A percentile compares a stretch with the other conserved stretches of the same genome.
These are phyloP conservation scores for Cupressus sempervirens DNA, from an alignment of 75 land plant species.

Conservation along the genomic window DNA sequence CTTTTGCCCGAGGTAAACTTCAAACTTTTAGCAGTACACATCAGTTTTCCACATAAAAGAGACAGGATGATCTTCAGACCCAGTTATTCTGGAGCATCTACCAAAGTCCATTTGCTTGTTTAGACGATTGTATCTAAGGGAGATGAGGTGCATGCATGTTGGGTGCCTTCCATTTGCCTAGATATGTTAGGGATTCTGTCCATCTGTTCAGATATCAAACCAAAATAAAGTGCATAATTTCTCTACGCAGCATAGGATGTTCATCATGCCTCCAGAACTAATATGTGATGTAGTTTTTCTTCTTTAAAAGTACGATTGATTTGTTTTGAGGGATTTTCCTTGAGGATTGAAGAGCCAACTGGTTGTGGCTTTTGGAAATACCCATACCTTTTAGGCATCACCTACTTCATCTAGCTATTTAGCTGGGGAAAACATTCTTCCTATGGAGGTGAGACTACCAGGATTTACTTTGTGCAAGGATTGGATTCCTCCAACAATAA, in stretches of 20 bases:
- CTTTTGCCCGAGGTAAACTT: conserved; percentile 44
- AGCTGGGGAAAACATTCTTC: too few relatives aligned
- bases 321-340: not conserved
- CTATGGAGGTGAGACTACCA: too few relatives aligned
- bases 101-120: too few relatives aligned
- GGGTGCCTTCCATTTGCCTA: too few relatives aligned
- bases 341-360: not conserved
- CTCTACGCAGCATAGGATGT: not conserved
- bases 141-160: too few relatives aligned
- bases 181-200: not conserved
- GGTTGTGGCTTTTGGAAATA: not conserved
- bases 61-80: not conserved
- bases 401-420: too few relatives aligned
- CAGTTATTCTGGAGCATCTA: not conserved
- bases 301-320: not conserved
- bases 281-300: not conserved
- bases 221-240: not conserved
- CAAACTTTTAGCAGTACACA: not conserved
- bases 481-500: too few relatives aligned
- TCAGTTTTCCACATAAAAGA: not conserved
- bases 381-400: too few relatives aligned
- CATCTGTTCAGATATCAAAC: not conserved
- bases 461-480: too few relatives aligned
- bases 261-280: not conserved
- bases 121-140: too few relatives aligned